Percentiles rank a stretch among this genome's conserved stretches.
phyloP scores from a whole-genome alignment of 139 green algal species.

The Gonium pectorale region DNA sequence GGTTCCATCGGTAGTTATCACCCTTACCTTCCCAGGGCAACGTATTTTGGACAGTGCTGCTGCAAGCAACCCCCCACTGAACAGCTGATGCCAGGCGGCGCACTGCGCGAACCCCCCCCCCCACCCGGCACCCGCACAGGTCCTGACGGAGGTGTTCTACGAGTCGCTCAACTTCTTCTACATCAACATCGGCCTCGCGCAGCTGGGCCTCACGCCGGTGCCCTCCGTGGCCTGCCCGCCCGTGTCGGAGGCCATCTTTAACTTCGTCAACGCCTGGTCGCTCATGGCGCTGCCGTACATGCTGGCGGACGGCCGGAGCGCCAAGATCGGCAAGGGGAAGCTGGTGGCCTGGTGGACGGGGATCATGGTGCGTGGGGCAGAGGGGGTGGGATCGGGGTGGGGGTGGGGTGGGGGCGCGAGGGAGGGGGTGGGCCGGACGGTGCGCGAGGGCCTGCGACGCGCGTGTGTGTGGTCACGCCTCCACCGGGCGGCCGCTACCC shows the following conservation, averaged over 20 bases:
- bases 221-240: conserved; percentile 45
- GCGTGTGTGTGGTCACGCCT: too few species aligned
- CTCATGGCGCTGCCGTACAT: conserved; percentile 69
- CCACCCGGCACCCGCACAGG: conserved; percentile 46
- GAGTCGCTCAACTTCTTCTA: conserved; percentile 92
- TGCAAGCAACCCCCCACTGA: too few species aligned
- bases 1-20: too few species aligned
- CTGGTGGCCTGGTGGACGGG: conserved; percentile 61
- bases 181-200: conserved; percentile 75
- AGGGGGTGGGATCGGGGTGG: too few species aligned
- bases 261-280: conserved; percentile 82
- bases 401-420: too few species aligned
- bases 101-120: background rate
- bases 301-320: conserved; percentile 66
- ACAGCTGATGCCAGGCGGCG: too few species aligned
- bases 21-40: too few species aligned
- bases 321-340: conserved; percentile 46
- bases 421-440: too few species aligned
- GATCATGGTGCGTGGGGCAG: conserved; percentile 67
- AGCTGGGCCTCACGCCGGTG: conserved; percentile 60
- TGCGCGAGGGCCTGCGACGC: too few species aligned
- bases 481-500: too few species aligned
- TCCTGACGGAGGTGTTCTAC: conserved; percentile 66
- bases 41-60: too few species aligned
- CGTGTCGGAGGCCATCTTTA: conserved; percentile 81